Base-by-base conservation (phyloP, 1,139 yeast species). In the Candida mesenterica region DNA sequence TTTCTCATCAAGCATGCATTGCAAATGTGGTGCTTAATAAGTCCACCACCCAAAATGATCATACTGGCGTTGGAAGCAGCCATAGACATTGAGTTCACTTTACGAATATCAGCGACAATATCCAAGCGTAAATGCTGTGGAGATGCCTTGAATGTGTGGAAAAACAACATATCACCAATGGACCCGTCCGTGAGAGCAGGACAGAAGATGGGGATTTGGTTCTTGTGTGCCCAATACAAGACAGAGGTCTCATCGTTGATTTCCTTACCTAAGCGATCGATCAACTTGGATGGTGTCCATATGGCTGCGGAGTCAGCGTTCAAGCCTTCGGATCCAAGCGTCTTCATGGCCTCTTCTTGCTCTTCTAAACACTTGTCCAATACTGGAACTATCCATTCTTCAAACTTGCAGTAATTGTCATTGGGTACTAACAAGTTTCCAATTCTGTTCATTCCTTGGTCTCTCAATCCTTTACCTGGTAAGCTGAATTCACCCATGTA, bases 101-200 rank as follows among this genome's bases (percentile, higher is more conserved):
- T 75, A 51, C 98, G 79, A 52, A 92, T 92, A 61, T 92, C 99
- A 32, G 88, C 85, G 23, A 92, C 98, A 50, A 92, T 82, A 61
- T 92, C 99, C 35, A 92, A 69, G 57, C 95, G 77, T 41, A 94
- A 67, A 57, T 89, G 96, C 49, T 79, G 79, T 31, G 97, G 97
- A 31, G 95, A 82, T 2, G 96, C 77, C 62, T 87, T 89, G 75
- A 89, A 92, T 13, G 98, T 92, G 63, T 92, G 97, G 83, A 94
- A 92, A 61, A 92, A 92, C 41, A 92, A 75, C 99, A 92, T 92
- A 59, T 92, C 99, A 44, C 99, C 99, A 52, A 92, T 83, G 31
- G 97, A 88, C 12, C 99, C 99, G 64, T 92, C 99, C 4, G 99
- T 92, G 42, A 92, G 69, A 4, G 97, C 95, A 16, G 99, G 99